phyloP scores from a whole-genome alignment of 2,329 filamentous ascomycete genomes.

The Teratosphaeriaceae sp. region DNA sequence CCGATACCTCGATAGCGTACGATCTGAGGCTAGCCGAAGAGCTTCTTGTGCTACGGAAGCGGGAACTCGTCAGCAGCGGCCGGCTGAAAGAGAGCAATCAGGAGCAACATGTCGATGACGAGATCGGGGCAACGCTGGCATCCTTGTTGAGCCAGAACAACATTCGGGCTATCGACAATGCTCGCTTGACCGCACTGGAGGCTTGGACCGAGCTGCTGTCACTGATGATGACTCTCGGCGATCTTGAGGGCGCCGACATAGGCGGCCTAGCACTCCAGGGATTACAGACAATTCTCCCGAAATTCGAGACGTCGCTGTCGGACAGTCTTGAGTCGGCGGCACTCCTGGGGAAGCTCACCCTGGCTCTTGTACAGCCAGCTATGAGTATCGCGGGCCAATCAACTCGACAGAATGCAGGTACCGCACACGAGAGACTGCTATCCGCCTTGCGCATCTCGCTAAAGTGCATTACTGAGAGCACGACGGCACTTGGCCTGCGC shows the following conservation, averaged over 20 bases:
- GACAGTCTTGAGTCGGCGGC: slow-evolving; percentile 63
- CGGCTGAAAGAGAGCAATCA: slow-evolving; percentile 24
- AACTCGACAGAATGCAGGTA: slow-evolving; percentile 54
- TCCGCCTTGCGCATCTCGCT: slow-evolving; percentile 86
- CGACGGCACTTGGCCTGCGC: slow-evolving; percentile 64
- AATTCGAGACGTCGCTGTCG: slow-evolving; percentile 69
- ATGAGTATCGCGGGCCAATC: slow-evolving; percentile 40
- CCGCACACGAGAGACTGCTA: slow-evolving; percentile 68
- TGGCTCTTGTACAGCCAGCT: slow-evolving; percentile 61
- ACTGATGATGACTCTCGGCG: slow-evolving; percentile 74
- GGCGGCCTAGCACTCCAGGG: slow-evolving; percentile 81
- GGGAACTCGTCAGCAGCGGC: slow-evolving; percentile 48
- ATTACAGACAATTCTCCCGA: slow-evolving; percentile 80
- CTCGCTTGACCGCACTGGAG: slow-evolving; percentile 62
- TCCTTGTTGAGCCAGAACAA: slow-evolving; percentile 60
- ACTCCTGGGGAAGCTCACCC: slow-evolving; percentile 70
- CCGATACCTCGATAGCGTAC: slow-evolving; percentile 54
- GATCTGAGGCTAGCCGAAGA: slow-evolving; percentile 67
- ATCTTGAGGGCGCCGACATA: slow-evolving; percentile 69
- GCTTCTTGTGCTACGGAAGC: slow-evolving; percentile 63
- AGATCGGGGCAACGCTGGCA: slow-evolving; percentile 55
- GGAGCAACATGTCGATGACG: slow-evolving; percentile 44
- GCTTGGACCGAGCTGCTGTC: slow-evolving; percentile 82
- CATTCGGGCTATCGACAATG: slow-evolving; percentile 48
- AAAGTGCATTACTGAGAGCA: slow-evolving; percentile 67